Base-by-base conservation (phyloP, 805 yeast genomes). In the Saturnispora hagleri region DNA sequence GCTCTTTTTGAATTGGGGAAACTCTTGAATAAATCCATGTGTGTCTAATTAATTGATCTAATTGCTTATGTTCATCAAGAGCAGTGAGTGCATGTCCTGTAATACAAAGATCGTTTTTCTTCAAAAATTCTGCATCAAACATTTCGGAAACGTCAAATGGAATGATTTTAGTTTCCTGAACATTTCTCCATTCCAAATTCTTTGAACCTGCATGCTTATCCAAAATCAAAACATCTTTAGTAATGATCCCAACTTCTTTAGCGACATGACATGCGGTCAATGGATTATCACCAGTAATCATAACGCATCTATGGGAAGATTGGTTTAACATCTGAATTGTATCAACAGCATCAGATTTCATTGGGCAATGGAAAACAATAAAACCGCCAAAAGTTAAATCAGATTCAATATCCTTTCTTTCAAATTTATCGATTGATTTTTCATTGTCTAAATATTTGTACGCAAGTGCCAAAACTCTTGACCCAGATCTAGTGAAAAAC, bases 261-360 rank as follows among this genome's bases (percentile, higher is more conserved):
- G 98, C 98, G 60, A 93, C 99, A 66, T 91, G 97, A 55, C 93
- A 93, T 33, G 99, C 99, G 58, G 99, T 93, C 64, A 93, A 79
- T 40, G 99, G 97, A 69, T 91, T 93, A 70, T 93, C 99, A 75
- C 99, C 99, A 47, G 99, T 93, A 60, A 93, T 93, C 99, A 93
- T 93, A 43, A 93, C 81, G 66, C 89, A 87, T 66, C 99, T 89
- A 68, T 93, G 99, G 51, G 91, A 81, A 1, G 97, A 89, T 64
- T 89, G 95, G 69, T 89, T 91, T 69, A 93, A 76, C 97, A 89
- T 91, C 62, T 80, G 75, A 59, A 93, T 82, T 41, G 96, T 85
- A 59, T 82, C 95, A 65, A 88, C 73, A 36, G 99, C 99, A 71
- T 93, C 99, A 36, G 75, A 77, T 69, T 93, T 93, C 77, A 93